Base-by-base conservation (phyloP, 345 rosid genomes). In the Populus pruinosa region DNA sequence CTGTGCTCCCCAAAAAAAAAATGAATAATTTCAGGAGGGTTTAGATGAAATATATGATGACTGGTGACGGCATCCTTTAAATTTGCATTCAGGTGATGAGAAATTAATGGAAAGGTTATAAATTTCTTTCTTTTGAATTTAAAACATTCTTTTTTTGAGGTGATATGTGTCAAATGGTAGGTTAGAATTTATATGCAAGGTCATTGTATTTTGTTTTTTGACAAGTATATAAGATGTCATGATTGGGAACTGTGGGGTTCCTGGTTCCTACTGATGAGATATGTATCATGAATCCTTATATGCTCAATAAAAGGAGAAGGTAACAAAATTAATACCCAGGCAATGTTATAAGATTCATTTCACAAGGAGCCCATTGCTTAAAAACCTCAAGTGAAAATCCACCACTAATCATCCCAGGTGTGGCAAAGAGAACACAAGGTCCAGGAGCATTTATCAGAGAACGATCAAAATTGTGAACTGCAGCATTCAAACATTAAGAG, bases 351-450 rank as follows among this genome's bases (percentile, higher is more conserved):
- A 96, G 97, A 84, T 96, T 96, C 70, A 35, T 33, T 71, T 92
- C 94, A 23, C 89, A 92, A 70, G 98, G 98, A 62, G 98, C 99
- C 98, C 99, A 96, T 23, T 80, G 93, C 83, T 91, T 93, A 77
- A 96, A 96, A 73, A 96, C 99, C 85, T 96, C 95, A 6, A 93
- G 93, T 39, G 99, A 93, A 81, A 92, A 92, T 55, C 99, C 98
- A 7, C 96, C 99, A 83, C 89, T 89, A 69, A 96, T 87, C 99
- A 96, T 96, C 68, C 99, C 98, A 41, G 98, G 99, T 77, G 99
- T 93, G 53, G 99, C 98, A 84, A 96, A 96, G 68, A 96, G 98
- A 84, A 96, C 95, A 78, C 99, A 96, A 77, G 99, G 98, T 44
- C 99, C 98, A 67, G 98, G 93, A 79, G 89, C 87, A 86, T 90